Percentiles rank a stretch among this genome's conserved stretches.
Conservation (phyloP, 2,329 filamentous ascomycete species). For the Curvularia sp. region DNA sequence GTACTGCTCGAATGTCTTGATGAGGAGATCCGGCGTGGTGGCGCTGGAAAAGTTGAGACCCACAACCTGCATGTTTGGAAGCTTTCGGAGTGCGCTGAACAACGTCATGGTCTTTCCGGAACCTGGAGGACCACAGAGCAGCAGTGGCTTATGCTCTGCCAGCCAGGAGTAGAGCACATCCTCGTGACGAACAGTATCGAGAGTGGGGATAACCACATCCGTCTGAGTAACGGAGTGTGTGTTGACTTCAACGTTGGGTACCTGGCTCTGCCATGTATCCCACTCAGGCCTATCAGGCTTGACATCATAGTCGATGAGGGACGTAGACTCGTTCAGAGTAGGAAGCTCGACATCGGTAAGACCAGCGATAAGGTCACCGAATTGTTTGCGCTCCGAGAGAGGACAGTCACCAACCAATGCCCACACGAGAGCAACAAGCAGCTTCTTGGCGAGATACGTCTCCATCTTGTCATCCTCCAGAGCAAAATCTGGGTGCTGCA, state of each 20-base stretch:
- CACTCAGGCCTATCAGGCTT: conserved; percentile 86
- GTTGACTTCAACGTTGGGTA: conserved; percentile 94
- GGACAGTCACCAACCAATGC: conserved; percentile 95
- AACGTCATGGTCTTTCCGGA: conserved; percentile 99
- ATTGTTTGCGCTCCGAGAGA: conserved; percentile 82
- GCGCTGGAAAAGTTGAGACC: conserved; percentile 99
- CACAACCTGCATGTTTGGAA: conserved; percentile 98
- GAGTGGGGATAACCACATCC: conserved; percentile 95
- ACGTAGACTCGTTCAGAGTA: conserved; percentile 75
- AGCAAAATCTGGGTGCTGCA: conserved; percentile 91
- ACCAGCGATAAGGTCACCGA: conserved; percentile 82
- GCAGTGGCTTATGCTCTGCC: conserved; percentile 94
- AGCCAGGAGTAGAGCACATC: conserved; percentile 99
- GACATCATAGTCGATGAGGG: conserved; percentile 95
- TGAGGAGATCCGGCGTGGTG: conserved; percentile 94
- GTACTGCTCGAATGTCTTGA: conserved; percentile 99
- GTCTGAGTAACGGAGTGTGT: conserved; percentile 98
- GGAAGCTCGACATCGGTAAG: conserved; percentile 88
- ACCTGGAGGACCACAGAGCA: conserved; percentile 95
- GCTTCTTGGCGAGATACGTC: conserved; percentile 88
- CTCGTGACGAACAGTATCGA: conserved; percentile 97
- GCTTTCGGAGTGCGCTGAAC: conserved; percentile 94
- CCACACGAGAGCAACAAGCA: conserved; percentile 92
- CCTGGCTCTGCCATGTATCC: conserved; percentile 92
- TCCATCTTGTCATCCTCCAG: conserved; percentile 90